phyloP scores from a whole-genome alignment of 83 land plant species.

The Thuja plicata region DNA sequence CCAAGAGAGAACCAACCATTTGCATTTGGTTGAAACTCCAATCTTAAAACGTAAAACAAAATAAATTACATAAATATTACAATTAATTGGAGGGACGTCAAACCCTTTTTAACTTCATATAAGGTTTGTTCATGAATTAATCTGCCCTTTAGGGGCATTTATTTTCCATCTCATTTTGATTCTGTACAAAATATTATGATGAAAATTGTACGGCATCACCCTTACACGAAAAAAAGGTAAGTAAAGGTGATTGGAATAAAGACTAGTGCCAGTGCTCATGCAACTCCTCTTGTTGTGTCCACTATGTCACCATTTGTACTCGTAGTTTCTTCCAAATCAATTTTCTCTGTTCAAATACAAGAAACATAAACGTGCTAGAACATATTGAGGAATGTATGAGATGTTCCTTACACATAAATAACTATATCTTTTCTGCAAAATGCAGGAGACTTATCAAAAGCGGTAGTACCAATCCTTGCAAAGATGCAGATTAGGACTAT shows the following conservation, averaged over 20 bases:
- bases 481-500: neutral
- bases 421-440: neutral
- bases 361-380: neutral
- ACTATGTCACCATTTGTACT: neutral
- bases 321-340: slow-evolving; percentile 1
- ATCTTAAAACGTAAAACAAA: neutral
- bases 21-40: neutral
- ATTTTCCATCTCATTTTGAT: neutral
- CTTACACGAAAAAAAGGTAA: neutral
- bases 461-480: neutral
- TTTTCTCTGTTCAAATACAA: neutral
- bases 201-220: neutral
- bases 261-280: neutral
- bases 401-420: neutral
- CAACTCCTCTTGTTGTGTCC: neutral
- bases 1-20: neutral
- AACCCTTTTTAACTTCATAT: neutral
- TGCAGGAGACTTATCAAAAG: neutral
- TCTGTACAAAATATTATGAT: neutral
- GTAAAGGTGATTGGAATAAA: neutral
- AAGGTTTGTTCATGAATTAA: neutral
- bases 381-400: neutral
- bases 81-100: neutral
- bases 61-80: slow-evolving; percentile 1
- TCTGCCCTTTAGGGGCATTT: neutral